Base-by-base conservation (phyloP, 495 filamentous ascomycete genomes). In the Peziza echinospora region DNA sequence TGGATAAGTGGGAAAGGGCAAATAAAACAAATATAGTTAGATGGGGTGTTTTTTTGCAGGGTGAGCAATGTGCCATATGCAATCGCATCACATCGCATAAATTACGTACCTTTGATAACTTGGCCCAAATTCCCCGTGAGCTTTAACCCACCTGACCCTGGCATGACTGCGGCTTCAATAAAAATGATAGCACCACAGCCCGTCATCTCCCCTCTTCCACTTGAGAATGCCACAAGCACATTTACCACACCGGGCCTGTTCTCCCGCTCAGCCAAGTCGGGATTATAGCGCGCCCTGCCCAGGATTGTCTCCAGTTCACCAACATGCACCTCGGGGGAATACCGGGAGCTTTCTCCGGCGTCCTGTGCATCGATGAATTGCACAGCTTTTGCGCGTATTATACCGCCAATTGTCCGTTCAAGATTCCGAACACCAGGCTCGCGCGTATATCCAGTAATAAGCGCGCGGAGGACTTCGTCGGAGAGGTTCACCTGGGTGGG, bases 101-200 rank as follows among this genome's bases (percentile, higher is more conserved):
- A n/a, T n/a, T n/a, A n/a, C n/a, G n/a, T n/a, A 59, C 56, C 56
- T 65, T 94, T 94, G 37, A 99, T 74, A 17, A 96, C 89, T 59
- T 93, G 85, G 48, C 89, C 91, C n/a, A 99, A 75, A 58, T 93
- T 99, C 42, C 89, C 89, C 13, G 89, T 99, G n/a, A 96, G 74
- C 64, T 94, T 87, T 41, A 99, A 80, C 41, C 80, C 78, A 25
- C 89, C 89, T 45, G 70, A 80, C 24, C 89, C 89, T 10, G 89
- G 89, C 87, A 96, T 94, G 59, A 93, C 84, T 24, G 86, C 84
- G 23, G 93, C 81, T 64, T 99, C 89, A 57, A 99, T 96, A 67
- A 99, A 99, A 43, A 99, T 67, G 57, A 99, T 99, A 57, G 82
- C 85, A 40, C 89, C 89, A 62, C 92, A 84, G 39, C 84, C 84